These are phyloP conservation scores for Euphrasia confusa DNA, from an alignment of 257 asterid genomes.

Conservation along the genomic window DNA sequence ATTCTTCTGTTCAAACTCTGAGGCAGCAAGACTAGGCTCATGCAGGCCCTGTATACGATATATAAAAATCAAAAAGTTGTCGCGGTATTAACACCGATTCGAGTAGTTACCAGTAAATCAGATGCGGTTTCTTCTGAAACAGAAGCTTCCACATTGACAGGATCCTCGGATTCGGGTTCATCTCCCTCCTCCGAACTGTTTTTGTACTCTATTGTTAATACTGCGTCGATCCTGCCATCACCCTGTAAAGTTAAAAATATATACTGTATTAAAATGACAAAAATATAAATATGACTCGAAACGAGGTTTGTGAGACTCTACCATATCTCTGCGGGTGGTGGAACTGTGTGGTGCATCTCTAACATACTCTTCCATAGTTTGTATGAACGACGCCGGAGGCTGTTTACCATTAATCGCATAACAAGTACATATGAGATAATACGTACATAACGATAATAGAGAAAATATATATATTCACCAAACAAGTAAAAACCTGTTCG, in stretches of 20 bases:
- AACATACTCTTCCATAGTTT: slow-evolving; percentile 98
- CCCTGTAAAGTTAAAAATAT: slow-evolving; percentile 25
- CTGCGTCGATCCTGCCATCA: slow-evolving; percentile 60
- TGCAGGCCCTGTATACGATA: slow-evolving; percentile 48
- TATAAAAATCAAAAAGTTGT: too few species aligned
- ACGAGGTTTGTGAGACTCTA: slow-evolving; percentile 29
- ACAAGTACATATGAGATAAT: slow-evolving; percentile 23
- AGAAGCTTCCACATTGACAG: slow-evolving; percentile 54
- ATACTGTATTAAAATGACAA: neutral
- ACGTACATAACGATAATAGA: slow-evolving; percentile 19
- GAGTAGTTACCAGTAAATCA: slow-evolving; percentile 64
- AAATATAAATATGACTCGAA: too few species aligned
- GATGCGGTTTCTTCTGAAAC: slow-evolving; percentile 48
- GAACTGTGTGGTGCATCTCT: slow-evolving; percentile 90
- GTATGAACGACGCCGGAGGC: slow-evolving; percentile 96
- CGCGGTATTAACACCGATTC: neutral
- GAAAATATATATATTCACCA: slow-evolving; percentile 11
- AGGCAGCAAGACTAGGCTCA: slow-evolving; percentile 66
- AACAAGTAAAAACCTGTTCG: slow-evolving; percentile 67
- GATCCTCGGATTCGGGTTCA: slow-evolving; percentile 45
- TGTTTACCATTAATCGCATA: slow-evolving; percentile 31
- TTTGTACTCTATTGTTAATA: slow-evolving; percentile 75
- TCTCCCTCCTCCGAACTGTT: slow-evolving; percentile 59
- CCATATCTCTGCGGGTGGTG: slow-evolving; percentile 66
- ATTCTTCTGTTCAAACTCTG: slow-evolving; percentile 81